A percentile compares a stretch with the other conserved stretches of the same genome.
Conservation (phyloP, 257 asterid species). For the Solanum okadae region DNA sequence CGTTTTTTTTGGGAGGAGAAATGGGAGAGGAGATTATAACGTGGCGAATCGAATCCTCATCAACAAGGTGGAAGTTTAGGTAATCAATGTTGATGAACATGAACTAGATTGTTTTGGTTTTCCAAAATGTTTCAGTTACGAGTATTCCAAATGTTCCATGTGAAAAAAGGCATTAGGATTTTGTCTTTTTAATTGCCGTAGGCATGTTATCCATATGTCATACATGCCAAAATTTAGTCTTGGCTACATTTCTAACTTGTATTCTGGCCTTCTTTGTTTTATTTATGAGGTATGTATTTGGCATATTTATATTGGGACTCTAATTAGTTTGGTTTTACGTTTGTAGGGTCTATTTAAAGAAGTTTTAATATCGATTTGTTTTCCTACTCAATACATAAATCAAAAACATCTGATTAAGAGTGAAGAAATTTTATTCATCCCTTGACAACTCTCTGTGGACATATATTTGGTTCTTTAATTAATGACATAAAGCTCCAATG, state of each 20-base stretch:
- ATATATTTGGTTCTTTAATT: background rate
- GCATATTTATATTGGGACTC: background rate
- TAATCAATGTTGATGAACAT: background rate
- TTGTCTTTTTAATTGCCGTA: background rate
- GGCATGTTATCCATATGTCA: background rate
- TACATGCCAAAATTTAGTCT: background rate
- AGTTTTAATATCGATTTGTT: background rate
- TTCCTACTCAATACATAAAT: background rate
- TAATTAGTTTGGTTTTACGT: background rate
- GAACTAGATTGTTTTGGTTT: background rate
- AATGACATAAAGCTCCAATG: too few species aligned
- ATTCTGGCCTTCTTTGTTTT: background rate
- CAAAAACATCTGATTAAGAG: too few species aligned
- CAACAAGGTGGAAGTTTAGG: background rate
- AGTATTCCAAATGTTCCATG: background rate
- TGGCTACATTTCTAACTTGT: background rate
- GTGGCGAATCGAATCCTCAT: background rate
- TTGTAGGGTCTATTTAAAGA: background rate
- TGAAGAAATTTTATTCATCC: background rate
- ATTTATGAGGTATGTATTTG: background rate
- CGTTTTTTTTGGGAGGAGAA: too few species aligned
- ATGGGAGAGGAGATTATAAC: fast-evolving
- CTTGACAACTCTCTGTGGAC: background rate
- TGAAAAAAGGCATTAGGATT: background rate
- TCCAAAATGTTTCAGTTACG: background rate